Evolutionary conservation across 371 early-diverging fungal species (phyloP).

Genomic region (Mortierella polycephala): DNA sequence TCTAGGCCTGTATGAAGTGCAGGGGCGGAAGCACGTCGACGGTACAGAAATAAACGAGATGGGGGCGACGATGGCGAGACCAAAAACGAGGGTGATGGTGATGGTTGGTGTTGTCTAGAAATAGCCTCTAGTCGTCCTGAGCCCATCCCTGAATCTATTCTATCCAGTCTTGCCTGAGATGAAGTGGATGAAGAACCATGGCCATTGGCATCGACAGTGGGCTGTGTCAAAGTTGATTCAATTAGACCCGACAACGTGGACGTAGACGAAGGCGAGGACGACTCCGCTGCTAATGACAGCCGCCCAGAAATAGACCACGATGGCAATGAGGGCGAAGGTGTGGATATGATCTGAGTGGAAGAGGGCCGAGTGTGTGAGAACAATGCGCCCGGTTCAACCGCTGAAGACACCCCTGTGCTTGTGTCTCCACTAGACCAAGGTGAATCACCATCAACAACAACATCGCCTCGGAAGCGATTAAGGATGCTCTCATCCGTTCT

Average conservation of each 20-base stretch:
- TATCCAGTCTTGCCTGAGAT: not conserved
- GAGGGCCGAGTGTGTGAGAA: too few relatives aligned
- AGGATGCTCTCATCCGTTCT: slow-evolving; percentile 2
- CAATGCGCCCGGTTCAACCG: too few relatives aligned
- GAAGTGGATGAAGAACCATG: not conserved
- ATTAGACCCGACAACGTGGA: not conserved
- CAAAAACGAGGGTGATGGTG: slow-evolving; percentile 7
- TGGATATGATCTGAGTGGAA: too few relatives aligned
- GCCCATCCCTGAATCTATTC: slow-evolving; percentile 25
- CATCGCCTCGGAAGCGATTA: too few relatives aligned
- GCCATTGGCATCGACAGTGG: not conserved
- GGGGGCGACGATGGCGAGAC: not conserved
- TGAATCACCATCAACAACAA: too few relatives aligned
- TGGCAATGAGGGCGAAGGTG: too few relatives aligned
- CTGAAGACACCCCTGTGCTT: too few relatives aligned
- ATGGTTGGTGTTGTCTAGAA: not conserved
- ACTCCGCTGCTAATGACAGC: too few relatives aligned
- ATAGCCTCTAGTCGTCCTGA: slow-evolving; percentile 1
- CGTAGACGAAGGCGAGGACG: too few relatives aligned
- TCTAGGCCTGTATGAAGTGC: not conserved
- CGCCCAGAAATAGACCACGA: too few relatives aligned
- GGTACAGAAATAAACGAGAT: not conserved
- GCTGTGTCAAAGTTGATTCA: slow-evolving; percentile 4
- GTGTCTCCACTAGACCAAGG: too few relatives aligned
- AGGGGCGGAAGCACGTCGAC: not conserved